Evolutionary conservation across 2,329 filamentous ascomycete species (phyloP).

Genomic region (Clarireedia hainanense): DNA sequence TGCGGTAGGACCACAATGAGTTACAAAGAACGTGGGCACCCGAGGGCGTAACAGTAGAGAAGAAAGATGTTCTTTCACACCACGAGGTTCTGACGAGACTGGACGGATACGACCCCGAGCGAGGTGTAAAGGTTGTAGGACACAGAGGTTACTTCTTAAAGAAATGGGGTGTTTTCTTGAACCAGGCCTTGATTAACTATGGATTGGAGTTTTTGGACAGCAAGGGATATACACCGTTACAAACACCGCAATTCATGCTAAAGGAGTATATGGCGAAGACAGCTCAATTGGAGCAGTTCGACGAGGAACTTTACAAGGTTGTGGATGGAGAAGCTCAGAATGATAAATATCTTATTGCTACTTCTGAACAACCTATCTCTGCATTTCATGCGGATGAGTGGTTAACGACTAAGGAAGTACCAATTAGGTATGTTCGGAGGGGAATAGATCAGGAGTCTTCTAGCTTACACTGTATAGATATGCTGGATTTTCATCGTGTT

Average conservation of each 20-base stretch:
- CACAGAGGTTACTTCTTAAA: conserved; percentile 91
- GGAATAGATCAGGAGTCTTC: not conserved
- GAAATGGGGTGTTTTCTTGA: conserved; percentile 83
- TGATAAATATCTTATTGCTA: conserved; percentile 75
- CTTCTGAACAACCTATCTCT: conserved; percentile 90
- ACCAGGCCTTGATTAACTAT: conserved; percentile 92
- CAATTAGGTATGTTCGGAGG: conserved; percentile 60
- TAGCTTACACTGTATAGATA: conserved; percentile 37
- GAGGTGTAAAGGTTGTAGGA: conserved; percentile 88
- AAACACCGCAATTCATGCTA: conserved; percentile 90
- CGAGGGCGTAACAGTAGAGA: conserved; percentile 64
- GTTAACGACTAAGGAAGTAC: conserved; percentile 76
- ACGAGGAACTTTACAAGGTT: conserved; percentile 97
- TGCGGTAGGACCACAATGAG: conserved; percentile 64
- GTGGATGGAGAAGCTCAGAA: conserved; percentile 77
- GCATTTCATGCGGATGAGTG: conserved; percentile 91
- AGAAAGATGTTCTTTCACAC: conserved; percentile 75
- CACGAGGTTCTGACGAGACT: conserved; percentile 86
- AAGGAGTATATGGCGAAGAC: conserved; percentile 97
- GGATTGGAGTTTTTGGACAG: conserved; percentile 79
- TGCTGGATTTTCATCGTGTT: conserved; percentile 89
- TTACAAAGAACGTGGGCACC: conserved; percentile 74
- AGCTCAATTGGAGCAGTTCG: conserved; percentile 92
- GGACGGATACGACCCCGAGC: conserved; percentile 87
- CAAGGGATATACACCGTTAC: conserved; percentile 74